Evolutionary conservation across 1,284 basidiomycete species (phyloP).

Genomic region (Lentinus polychrous): DNA sequence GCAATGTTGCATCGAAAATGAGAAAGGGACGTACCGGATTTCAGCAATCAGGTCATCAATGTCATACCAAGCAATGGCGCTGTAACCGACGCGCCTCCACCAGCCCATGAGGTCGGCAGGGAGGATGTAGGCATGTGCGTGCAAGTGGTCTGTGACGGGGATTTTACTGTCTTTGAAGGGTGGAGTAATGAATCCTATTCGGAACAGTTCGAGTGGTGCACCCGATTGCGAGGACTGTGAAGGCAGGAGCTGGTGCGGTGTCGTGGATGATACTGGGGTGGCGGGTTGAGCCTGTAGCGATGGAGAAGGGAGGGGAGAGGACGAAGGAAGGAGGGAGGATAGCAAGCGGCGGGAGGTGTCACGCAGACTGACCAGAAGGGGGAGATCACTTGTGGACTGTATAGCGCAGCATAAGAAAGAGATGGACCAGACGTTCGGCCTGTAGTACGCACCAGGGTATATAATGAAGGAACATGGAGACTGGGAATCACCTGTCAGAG

Average conservation of each 20-base stretch:
- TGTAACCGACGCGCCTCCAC: slow-evolving; percentile 63
- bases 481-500: slow-evolving; percentile 26
- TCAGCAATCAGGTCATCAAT: slow-evolving; percentile 75
- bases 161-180: slow-evolving; percentile 71
- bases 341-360: slow-evolving; percentile 54
- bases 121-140: slow-evolving; percentile 63
- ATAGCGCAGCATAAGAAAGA: slow-evolving; percentile 3
- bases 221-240: slow-evolving; percentile 18
- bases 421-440: background rate
- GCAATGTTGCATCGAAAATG: slow-evolving; percentile 6
- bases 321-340: slow-evolving; percentile 34
- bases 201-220: slow-evolving; percentile 28
- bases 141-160: slow-evolving; percentile 69
- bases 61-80: slow-evolving; percentile 63
- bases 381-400: slow-evolving; percentile 68
- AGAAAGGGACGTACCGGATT: slow-evolving; percentile 50
- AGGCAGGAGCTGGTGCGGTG: slow-evolving; percentile 16
- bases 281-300: slow-evolving; percentile 11
- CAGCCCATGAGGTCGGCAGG: slow-evolving; percentile 62
- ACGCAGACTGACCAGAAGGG: slow-evolving; percentile 57
- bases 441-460: slow-evolving; percentile 48
- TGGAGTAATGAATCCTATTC: slow-evolving; percentile 68
- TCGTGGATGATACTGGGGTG: slow-evolving; percentile 21
- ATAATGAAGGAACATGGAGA: slow-evolving; percentile 70
- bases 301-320: slow-evolving; percentile 25